A percentile compares a stretch with the other conserved stretches of the same genome.
Evolutionary conservation across 495 filamentous ascomycete species (phyloP).

Genomic region (Daldinia loculata): DNA sequence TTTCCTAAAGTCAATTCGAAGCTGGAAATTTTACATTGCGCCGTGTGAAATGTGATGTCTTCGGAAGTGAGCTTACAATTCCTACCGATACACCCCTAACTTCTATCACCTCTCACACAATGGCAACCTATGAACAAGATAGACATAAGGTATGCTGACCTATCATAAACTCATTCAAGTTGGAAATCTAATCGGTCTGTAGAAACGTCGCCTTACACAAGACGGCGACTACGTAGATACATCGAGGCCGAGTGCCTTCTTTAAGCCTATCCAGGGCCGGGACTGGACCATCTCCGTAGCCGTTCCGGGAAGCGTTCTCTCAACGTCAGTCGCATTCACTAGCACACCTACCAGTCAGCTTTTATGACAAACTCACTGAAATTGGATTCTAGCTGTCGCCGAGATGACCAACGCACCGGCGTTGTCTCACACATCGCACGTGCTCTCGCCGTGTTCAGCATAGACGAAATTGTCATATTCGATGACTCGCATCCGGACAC

Average conservation of each 20-base stretch:
- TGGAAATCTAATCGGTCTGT: constrained; percentile 5
- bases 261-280: constrained; percentile 50
- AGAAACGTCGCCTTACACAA: constrained; percentile 55
- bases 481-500: constrained; percentile 62
- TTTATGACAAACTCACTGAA: constrained; percentile 8
- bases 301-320: constrained; percentile 57
- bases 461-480: constrained; percentile 81
- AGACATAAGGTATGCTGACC: constrained; percentile 43
- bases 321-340: constrained; percentile 51
- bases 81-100: neutral
- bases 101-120: constrained; percentile 14
- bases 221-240: constrained; percentile 49
- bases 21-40: neutral
- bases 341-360: neutral
- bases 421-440: constrained; percentile 75
- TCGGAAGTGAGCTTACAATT: neutral
- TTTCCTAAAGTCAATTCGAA: neutral
- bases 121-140: constrained; percentile 45
- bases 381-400: constrained; percentile 46
- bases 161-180: neutral
- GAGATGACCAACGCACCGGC: constrained; percentile 70
- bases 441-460: constrained; percentile 75
- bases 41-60: neutral
- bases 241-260: constrained; percentile 47
- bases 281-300: constrained; percentile 60